Evolutionary conservation across 805 yeast species (phyloP).

Genomic region (Saccharomycopsis sp.): DNA sequence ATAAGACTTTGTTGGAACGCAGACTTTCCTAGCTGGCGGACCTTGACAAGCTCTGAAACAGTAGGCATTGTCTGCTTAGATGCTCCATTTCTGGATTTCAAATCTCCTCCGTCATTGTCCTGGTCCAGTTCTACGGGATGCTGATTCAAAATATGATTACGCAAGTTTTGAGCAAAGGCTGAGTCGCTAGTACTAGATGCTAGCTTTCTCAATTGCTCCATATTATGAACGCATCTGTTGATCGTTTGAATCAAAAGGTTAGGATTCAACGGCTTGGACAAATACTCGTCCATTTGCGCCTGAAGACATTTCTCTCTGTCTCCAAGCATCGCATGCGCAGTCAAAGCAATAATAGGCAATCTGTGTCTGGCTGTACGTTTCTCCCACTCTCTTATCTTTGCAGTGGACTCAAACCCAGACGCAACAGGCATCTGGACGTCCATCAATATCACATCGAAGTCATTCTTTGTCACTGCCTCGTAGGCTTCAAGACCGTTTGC

Average conservation of each 20-base stretch:
- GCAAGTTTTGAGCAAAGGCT: constrained; percentile 11
- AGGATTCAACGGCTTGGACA: constrained; percentile 83
- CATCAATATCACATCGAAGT: constrained; percentile 80
- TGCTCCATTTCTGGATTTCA: not conserved
- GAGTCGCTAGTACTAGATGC: constrained; percentile 13
- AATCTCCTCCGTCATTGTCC: not conserved
- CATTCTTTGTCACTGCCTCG: constrained; percentile 60
- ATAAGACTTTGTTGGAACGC: constrained; percentile 19
- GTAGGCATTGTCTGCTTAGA: constrained; percentile 10
- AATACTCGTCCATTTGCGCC: constrained; percentile 89
- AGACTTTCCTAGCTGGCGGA: constrained; percentile 15
- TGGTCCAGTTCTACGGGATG: not conserved
- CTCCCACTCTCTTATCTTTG: constrained; percentile 83
- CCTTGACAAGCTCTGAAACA: constrained; percentile 19
- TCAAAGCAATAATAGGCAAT: constrained; percentile 82
- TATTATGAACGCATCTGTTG: constrained; percentile 69
- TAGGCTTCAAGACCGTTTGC: constrained; percentile 81
- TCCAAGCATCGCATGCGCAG: constrained; percentile 94
- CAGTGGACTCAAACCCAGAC: constrained; percentile 94
- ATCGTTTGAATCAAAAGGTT: constrained; percentile 77
- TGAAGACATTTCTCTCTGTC: constrained; percentile 81
- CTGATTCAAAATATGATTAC: constrained; percentile 15
- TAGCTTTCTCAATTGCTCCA: constrained; percentile 17
- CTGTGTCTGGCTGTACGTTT: constrained; percentile 69
- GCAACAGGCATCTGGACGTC: constrained; percentile 94